Evolutionary conservation across 306 rosid species (phyloP).

Genomic region (Carpinus viminea): DNA sequence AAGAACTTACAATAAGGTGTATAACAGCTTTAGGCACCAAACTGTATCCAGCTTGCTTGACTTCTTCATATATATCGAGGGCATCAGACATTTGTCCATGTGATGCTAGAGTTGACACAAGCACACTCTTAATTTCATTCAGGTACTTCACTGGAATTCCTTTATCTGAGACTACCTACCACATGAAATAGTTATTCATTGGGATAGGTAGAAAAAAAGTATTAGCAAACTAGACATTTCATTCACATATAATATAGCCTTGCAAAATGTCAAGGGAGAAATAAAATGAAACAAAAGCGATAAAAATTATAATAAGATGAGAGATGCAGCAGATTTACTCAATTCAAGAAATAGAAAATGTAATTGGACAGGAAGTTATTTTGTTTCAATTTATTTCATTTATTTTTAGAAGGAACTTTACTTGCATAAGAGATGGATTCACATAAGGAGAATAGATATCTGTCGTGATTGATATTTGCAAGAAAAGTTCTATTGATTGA

Average conservation of each 20-base stretch:
- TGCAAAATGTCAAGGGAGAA: not conserved
- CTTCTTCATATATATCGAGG: slow-evolving; percentile 48
- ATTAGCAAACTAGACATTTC: not conserved
- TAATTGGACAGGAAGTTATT: not conserved
- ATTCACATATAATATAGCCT: not conserved
- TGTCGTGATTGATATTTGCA: not conserved
- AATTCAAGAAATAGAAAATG: not conserved
- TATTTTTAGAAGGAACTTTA: not conserved
- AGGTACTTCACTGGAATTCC: slow-evolving; percentile 41
- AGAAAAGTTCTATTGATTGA: not conserved
- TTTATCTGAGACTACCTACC: slow-evolving; percentile 58
- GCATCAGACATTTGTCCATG: slow-evolving; percentile 67
- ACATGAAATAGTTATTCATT: slow-evolving; percentile 7
- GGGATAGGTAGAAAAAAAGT: not conserved
- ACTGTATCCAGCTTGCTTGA: slow-evolving; percentile 58
- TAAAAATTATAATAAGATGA: not conserved
- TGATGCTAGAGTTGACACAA: slow-evolving; percentile 73
- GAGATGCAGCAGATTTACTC: not conserved
- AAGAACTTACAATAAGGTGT: slow-evolving; percentile 67
- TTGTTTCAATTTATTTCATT: not conserved
- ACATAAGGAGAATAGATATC: not conserved
- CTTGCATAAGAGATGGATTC: not conserved
- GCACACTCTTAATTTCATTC: slow-evolving; percentile 70
- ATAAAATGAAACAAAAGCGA: not conserved
- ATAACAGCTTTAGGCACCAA: slow-evolving; percentile 73